Evolutionary conservation across 106 monocot genomes (phyloP), one percentile per base, ranked within the genome.

Genomic region (Acanthochlamys bracteata): DNA sequence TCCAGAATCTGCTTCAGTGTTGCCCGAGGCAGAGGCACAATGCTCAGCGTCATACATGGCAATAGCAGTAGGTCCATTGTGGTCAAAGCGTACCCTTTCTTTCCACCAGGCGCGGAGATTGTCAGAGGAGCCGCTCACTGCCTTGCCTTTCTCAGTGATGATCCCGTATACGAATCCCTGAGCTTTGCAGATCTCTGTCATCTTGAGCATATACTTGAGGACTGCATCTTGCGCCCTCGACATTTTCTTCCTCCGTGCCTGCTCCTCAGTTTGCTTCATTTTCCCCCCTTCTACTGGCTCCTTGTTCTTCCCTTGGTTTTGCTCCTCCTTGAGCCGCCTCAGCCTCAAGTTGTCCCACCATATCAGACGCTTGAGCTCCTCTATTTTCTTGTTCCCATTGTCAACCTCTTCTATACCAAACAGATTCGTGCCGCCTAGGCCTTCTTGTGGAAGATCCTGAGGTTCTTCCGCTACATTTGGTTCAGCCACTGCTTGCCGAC

Each of bases 161-260:
- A 80, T 80, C 10, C 75, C 75, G n/a, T 75, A 80, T 13, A 75
- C 71, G 19, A 75, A 80, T 10, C 80, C 80, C 57, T 75, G 75
- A 14, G 80, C 75, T 17, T 72, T 71, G 65, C 75, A 75, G 0
- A 68, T 71, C 57, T 80, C 75, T 62, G 71, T 72, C 66, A 75
- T 70, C 21, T 79, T 74, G 15, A 79, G 51, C 79, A 79, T 74
- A 60, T 70, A 66, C 19, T 74, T 71, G 13, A 74, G 66, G 20
- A 80, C 71, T 22, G 66, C 75, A 40, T 80, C 75, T 26, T 80
- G 80, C 2, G 71, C 66, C 4, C 62, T 52, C 2, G 75, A 67
- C 75, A 75, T 71, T 57, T 80, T 80, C 75, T 72, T 80, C 42
- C 80, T 64, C 16, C 75, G 42, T 6, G 79, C 79, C 41, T 75